A percentile compares a stretch with the other conserved stretches of the same genome.
Evolutionary conservation across 371 early-diverging fungal species (phyloP).

Genomic region (Smittium culicis): DNA sequence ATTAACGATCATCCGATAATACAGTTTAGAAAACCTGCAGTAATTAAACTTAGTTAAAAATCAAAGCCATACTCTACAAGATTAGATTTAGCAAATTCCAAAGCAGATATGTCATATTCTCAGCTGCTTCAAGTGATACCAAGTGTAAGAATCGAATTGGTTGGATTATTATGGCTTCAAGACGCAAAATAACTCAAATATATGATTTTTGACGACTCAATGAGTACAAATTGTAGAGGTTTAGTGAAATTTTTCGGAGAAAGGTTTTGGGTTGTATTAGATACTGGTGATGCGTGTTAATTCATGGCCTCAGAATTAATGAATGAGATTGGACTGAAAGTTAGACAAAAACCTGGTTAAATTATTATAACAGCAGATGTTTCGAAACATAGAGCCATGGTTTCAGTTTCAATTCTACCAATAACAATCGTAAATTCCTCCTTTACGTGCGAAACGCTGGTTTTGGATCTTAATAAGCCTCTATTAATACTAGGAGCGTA

Average conservation of each 20-base stretch:
- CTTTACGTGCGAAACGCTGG: background rate
- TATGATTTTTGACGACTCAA: background rate
- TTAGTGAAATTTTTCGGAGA: background rate
- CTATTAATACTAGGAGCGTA: background rate
- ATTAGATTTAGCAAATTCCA: background rate
- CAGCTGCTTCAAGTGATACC: slow-evolving; percentile 2
- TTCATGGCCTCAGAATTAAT: background rate
- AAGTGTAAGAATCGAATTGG: background rate
- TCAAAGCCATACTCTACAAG: background rate
- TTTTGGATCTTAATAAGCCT: slow-evolving; percentile 1
- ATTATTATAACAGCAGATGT: background rate
- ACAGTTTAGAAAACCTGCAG: background rate
- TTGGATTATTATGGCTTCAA: background rate
- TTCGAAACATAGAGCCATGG: background rate
- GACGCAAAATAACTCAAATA: slow-evolving; percentile 1
- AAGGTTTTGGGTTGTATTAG: slow-evolving; percentile 1
- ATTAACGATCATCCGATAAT: background rate
- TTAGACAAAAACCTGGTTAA: background rate
- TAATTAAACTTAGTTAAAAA: background rate
- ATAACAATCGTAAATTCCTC: background rate
- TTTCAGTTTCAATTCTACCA: background rate
- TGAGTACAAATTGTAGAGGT: background rate
- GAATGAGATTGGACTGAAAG: background rate
- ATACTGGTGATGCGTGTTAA: slow-evolving; percentile 1
- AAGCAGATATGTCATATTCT: slow-evolving; percentile 3